phyloP scores from a whole-genome alignment of 306 rosid genomes.

The Sicyos baderoa region DNA sequence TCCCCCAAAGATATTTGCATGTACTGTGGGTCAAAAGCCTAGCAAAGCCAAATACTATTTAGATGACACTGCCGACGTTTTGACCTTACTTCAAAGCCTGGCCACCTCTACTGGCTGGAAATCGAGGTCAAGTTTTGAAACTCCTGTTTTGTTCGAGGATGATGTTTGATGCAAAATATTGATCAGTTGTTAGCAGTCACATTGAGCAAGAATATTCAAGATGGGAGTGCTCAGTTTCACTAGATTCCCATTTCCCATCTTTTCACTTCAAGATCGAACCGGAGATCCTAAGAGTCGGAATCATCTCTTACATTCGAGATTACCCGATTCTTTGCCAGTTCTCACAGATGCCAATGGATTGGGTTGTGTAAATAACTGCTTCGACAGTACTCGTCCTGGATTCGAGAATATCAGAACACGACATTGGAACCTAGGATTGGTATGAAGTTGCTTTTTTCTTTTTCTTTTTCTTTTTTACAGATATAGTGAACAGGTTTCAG shows the following conservation, averaged over 20 bases:
- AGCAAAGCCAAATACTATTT: slow-evolving; percentile 82
- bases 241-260: slow-evolving; percentile 8
- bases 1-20: slow-evolving; percentile 57
- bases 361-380: slow-evolving; percentile 9
- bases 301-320: neutral
- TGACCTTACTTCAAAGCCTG: slow-evolving; percentile 47
- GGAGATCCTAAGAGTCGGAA: neutral
- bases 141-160: slow-evolving; percentile 31
- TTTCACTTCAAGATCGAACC: neutral
- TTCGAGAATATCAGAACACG: neutral
- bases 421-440: slow-evolving; percentile 11
- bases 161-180: slow-evolving; percentile 24
- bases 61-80: slow-evolving; percentile 48
- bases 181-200: slow-evolving; percentile 8
- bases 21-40: slow-evolving; percentile 78
- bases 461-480: neutral
- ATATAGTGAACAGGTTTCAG: slow-evolving; percentile 19
- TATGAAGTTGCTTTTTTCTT: neutral
- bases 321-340: neutral
- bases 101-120: slow-evolving; percentile 29
- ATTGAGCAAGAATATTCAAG: neutral
- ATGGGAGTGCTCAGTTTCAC: slow-evolving; percentile 1
- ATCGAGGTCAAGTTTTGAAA: slow-evolving; percentile 25
- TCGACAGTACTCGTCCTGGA: slow-evolving; percentile 8
- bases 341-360: slow-evolving; percentile 8